Evolutionary conservation across 2,329 filamentous ascomycete genomes (phyloP), one percentile per base, ranked within the genome.

Genomic region (Domatiomyces catenatus): DNA sequence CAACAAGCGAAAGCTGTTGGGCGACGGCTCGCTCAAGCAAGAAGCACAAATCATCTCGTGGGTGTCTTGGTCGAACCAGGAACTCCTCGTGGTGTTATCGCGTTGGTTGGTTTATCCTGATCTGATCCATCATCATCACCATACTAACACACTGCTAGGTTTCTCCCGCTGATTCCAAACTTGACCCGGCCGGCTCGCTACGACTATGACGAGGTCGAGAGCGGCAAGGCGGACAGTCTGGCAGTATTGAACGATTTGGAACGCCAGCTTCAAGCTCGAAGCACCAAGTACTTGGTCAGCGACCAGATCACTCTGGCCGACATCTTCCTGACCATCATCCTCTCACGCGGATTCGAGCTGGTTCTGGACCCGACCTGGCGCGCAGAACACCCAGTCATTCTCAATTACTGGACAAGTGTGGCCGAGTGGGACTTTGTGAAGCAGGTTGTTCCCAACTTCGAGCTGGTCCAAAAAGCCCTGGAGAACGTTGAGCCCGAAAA

Each of bases 251-350:
- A 39, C 10, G 32, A 39, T 12, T 15, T 39, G 15, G 32, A 39
- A 39, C 32, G 10, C 32, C 15, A 15, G 32, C 32, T 39, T 39
- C 32, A 39, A 39, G 32, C 3, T 4, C 32, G 32, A 39, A 39
- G 32, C 5, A 39, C 32, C 2, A 39, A 39, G 12, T 96, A 85
- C 81, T 85, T 96, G 60, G 89, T 94, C 64, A 86, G 88, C 68
- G 90, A 96, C 80, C 87, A 90, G 66, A 81, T 96, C 73, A 94
- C 89, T 64, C 84, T 96, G 61, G 90, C 90, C 69, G 90, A 96
- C 70, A 70, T 94, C 67, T 95, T 94, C 76, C 73, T 77, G 65
- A 79, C 82, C 62, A 75, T 79, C 68, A 76, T 94, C 69, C 74
- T 90, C 64, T 76, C 78, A 67, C 87, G 88, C 62, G 88, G 86